Evolutionary conservation across 305 asterid species (phyloP).

Genomic region (Ajuga reptans): DNA sequence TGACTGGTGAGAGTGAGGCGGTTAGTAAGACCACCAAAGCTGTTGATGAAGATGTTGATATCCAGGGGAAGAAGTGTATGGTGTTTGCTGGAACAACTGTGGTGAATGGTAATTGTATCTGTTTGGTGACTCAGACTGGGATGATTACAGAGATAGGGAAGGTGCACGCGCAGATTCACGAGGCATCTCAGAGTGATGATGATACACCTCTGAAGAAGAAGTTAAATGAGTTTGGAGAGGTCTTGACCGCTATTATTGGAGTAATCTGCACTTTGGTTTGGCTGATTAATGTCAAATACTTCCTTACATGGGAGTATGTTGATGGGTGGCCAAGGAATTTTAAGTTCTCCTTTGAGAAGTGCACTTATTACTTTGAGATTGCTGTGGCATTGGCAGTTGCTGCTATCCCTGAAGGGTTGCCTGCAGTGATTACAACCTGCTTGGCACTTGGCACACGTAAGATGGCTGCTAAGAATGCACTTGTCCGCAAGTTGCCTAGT

Average conservation of each 20-base stretch:
- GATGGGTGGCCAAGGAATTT: slow-evolving; percentile 95
- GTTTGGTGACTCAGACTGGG: slow-evolving; percentile 82
- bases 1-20: slow-evolving; percentile 97
- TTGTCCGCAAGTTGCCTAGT: slow-evolving; percentile 94
- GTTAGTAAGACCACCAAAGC: slow-evolving; percentile 76
- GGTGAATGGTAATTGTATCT: slow-evolving; percentile 81
- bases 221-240: slow-evolving; percentile 92
- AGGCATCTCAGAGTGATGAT: slow-evolving; percentile 76
- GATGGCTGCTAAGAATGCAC: slow-evolving; percentile 99
- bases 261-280: slow-evolving; percentile 77
- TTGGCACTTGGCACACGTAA: slow-evolving; percentile 96
- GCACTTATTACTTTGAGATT: slow-evolving; percentile 97
- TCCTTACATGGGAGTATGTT: slow-evolving; percentile 83
- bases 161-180: slow-evolving; percentile 91
- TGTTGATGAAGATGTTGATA: slow-evolving; percentile 74
- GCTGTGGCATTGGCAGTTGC: slow-evolving; percentile 99
- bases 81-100: slow-evolving; percentile 97
- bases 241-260: slow-evolving; percentile 74
- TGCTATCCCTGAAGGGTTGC: slow-evolving; percentile 61
- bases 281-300: slow-evolving; percentile 88
- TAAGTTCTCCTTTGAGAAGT: slow-evolving; percentile 91
- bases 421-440: slow-evolving; percentile 98
- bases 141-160: slow-evolving; percentile 88
- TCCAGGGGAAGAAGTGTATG: slow-evolving; percentile 93
- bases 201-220: slow-evolving; percentile 98